Percentiles rank a stretch among this genome's conserved stretches.
Conservation (phyloP, 129 eudicot genomes). For the Deinandra increscens region DNA sequence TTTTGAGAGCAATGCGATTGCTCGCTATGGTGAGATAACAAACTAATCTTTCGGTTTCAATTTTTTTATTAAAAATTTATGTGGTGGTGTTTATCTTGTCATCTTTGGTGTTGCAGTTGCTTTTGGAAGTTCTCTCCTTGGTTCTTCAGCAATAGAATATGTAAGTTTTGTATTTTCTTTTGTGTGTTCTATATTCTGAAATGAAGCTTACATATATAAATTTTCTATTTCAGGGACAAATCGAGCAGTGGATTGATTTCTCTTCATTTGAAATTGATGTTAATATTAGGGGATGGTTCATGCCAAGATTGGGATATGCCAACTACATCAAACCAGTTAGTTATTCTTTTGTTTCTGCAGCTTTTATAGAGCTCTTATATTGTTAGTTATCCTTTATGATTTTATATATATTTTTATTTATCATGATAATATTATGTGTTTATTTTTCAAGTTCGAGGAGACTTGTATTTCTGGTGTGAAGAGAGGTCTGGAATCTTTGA, state of each 20-base stretch:
- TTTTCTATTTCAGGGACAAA: constrained; percentile 38
- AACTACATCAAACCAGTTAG: constrained; percentile 20
- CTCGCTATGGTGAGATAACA: constrained; percentile 71
- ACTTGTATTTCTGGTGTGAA: constrained; percentile 49
- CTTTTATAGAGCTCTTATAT: neutral
- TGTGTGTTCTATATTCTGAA: neutral
- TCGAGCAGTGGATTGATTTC: constrained; percentile 70
- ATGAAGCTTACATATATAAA: neutral
- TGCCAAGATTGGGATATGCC: constrained; percentile 41
- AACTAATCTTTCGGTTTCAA: neutral
- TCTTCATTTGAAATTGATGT: constrained; percentile 48
- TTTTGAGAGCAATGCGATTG: constrained; percentile 95
- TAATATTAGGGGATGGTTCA: constrained; percentile 31
- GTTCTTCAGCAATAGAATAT: constrained; percentile 56
- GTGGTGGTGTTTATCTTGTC: constrained; percentile 7
- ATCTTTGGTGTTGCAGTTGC: constrained; percentile 46
- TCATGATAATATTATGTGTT: constrained; percentile 7
- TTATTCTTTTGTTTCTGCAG: neutral
- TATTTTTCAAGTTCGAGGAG: constrained; percentile 62
- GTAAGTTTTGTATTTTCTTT: constrained; percentile 35
- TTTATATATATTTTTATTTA: neutral
- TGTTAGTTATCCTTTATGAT: neutral
- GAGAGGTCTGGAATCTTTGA: constrained; percentile 62
- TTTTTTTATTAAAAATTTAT: neutral
- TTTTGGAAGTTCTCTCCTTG: constrained; percentile 47